Percentiles rank a stretch among this genome's conserved stretches.
Evolutionary conservation across 306 rosid species (phyloP).

Genomic region (Prunus persica): Prunus_persica_NCBIv2 NC_034009.1:27560001-27560500

Average conservation of each 20-base stretch:
- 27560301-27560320: too few relatives aligned
- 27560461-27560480: too few relatives aligned
- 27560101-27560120: background rate
- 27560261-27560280: background rate
- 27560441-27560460: too few relatives aligned
- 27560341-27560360: too few relatives aligned
- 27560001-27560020: background rate
- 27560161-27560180: background rate
- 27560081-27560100: background rate
- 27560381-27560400: accelerated
- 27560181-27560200: background rate
- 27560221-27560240: background rate
- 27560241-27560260: background rate
- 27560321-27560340: too few relatives aligned
- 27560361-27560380: accelerated
- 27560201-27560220: too few relatives aligned
- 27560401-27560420: accelerated
- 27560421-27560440: too few relatives aligned
- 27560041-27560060: background rate
- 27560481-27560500: too few relatives aligned
- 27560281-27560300: too few relatives aligned
- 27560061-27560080: background rate
- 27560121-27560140: background rate
- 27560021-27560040: background rate
- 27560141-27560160: background rate